phyloP scores from a whole-genome alignment of 352 stramenopile species.

The Globisporangium abappressorium region DNA sequence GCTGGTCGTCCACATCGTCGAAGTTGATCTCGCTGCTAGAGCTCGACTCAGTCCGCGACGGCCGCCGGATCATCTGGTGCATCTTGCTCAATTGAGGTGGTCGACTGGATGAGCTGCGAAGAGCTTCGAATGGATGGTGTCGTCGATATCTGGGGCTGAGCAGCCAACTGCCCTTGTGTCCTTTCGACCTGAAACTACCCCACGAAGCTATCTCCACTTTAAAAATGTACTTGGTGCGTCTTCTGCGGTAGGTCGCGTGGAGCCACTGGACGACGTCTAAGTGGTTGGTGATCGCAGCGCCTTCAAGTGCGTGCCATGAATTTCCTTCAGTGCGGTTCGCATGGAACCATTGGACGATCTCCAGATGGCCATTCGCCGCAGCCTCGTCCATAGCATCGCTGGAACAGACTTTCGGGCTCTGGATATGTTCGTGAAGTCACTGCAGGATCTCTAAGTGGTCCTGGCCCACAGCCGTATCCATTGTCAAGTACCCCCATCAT shows the following conservation, averaged over 20 bases:
- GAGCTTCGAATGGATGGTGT: no score
- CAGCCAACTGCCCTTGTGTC: no score
- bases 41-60: no score
- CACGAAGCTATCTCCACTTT: no score
- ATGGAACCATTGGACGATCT: background rate
- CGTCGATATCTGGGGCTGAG: no score
- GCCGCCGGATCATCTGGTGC: no score
- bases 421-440: background rate
- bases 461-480: background rate
- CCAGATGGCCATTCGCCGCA: background rate
- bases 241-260: background rate
- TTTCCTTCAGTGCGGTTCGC: background rate
- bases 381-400: background rate
- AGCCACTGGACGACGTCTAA: background rate
- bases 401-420: background rate
- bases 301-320: background rate
- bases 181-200: no score
- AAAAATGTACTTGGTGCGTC: background rate
- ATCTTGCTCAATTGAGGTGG: no score
- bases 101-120: no score
- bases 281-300: background rate
- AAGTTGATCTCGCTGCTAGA: no score
- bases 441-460: background rate
- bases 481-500: background rate
- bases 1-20: no score